Evolutionary conservation across 768 basidiomycete species (phyloP).

Genomic region (Phanerochaete sordida): DNA sequence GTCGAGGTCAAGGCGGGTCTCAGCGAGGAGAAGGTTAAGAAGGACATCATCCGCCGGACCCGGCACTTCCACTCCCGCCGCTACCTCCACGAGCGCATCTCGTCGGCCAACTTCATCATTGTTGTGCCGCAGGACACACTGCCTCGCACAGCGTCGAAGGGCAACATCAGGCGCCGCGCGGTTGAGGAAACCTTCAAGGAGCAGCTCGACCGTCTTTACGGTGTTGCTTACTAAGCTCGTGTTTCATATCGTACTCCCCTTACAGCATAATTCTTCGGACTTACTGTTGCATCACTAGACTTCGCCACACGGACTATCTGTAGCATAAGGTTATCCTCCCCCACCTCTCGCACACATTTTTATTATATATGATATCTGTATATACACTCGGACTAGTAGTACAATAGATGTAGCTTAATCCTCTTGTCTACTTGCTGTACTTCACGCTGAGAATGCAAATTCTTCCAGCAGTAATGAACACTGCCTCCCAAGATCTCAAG

Average conservation of each 20-base stretch:
- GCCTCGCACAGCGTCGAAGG: constrained; percentile 77
- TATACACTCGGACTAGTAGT: not conserved
- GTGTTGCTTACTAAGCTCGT: constrained; percentile 13
- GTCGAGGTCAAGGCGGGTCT: constrained; percentile 55
- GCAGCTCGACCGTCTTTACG: constrained; percentile 59
- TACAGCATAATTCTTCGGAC: not conserved
- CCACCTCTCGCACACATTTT: not conserved
- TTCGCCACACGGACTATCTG: not conserved
- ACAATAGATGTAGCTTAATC: not conserved
- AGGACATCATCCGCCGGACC: constrained; percentile 73
- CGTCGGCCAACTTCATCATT: constrained; percentile 60
- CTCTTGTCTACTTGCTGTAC: not conserved
- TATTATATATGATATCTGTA: not conserved
- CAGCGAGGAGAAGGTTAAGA: constrained; percentile 59
- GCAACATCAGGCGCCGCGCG: constrained; percentile 74
- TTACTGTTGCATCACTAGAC: constrained; percentile 1
- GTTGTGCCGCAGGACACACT: constrained; percentile 61
- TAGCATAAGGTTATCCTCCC: not conserved
- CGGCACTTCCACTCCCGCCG: constrained; percentile 69
- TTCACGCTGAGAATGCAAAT: not conserved
- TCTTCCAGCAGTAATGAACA: not conserved
- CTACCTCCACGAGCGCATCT: constrained; percentile 78
- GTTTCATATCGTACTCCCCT: not conserved
- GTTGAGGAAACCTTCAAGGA: constrained; percentile 64
- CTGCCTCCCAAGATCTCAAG: too few relatives aligned